Conservation (phyloP, 2,329 filamentous ascomycete genomes). For the Arthrobotrys conoides region DNA sequence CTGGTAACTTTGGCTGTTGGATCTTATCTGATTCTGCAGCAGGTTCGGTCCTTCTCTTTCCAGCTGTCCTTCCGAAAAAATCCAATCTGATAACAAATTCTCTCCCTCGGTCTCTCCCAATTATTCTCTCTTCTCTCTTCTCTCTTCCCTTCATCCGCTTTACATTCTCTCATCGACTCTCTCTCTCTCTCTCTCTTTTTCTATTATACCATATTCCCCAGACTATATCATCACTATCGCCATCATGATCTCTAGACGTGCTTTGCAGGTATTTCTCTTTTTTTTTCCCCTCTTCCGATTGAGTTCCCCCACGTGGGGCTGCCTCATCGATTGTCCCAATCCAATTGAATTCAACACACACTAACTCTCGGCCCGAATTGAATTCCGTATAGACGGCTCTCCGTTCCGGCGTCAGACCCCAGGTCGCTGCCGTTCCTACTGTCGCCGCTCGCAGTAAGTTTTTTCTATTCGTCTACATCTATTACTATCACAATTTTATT, state of each 20-base stretch:
- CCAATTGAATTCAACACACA: constrained; percentile 19
- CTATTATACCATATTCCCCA: no score
- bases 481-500: background rate
- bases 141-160: background rate
- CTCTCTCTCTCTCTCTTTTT: background rate
- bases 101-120: background rate
- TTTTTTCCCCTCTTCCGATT: constrained; percentile 2
- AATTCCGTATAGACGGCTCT: constrained; percentile 37
- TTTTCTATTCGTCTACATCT: background rate
- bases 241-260: constrained; percentile 57
- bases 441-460: constrained; percentile 50
- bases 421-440: constrained; percentile 46
- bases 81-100: constrained; percentile 28
- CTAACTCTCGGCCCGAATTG: constrained; percentile 9
- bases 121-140: constrained; percentile 10
- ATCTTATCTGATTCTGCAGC: constrained; percentile 43
- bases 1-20: background rate
- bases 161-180: background rate
- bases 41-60: background rate
- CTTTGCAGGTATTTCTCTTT: constrained; percentile 44
- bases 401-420: constrained; percentile 54
- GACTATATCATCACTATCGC: background rate
- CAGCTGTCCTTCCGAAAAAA: constrained; percentile 38
- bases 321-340: background rate
- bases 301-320: constrained; percentile 45